Evolutionary conservation across 805 yeast species (phyloP).

Genomic region (Kregervanrija pseudodelftensis): DNA sequence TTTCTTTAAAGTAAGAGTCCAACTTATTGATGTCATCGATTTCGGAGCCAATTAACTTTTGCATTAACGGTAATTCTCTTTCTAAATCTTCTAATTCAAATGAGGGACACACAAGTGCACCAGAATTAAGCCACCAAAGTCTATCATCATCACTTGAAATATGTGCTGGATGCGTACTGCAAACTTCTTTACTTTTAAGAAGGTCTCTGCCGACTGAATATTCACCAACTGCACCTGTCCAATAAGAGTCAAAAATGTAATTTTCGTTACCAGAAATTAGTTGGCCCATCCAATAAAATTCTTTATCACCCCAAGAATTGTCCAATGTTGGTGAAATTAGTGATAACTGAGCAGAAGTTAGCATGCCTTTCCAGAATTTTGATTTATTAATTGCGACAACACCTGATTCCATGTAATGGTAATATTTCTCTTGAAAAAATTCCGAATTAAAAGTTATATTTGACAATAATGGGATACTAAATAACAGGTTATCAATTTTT

Average conservation of each 20-base stretch:
- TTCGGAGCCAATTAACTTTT: slow-evolving; percentile 16
- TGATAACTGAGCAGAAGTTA: slow-evolving; percentile 34
- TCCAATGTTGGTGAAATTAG: slow-evolving; percentile 34
- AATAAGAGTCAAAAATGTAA: slow-evolving; percentile 40
- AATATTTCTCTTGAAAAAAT: slow-evolving; percentile 31
- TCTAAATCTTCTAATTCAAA: slow-evolving; percentile 21
- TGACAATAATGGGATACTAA: slow-evolving; percentile 30
- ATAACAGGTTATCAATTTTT: slow-evolving; percentile 29
- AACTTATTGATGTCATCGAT: slow-evolving; percentile 12
- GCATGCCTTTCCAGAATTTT: slow-evolving; percentile 39
- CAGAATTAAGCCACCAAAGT: slow-evolving; percentile 63
- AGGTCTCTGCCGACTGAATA: slow-evolving; percentile 9
- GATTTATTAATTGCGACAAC: slow-evolving; percentile 37
- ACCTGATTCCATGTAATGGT: slow-evolving; percentile 43
- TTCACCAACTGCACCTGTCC: slow-evolving; percentile 49
- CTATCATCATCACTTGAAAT: slow-evolving; percentile 41
- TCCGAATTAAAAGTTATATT: slow-evolving; percentile 26
- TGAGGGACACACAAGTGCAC: slow-evolving; percentile 48
- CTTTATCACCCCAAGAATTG: slow-evolving; percentile 72
- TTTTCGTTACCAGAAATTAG: slow-evolving; percentile 47
- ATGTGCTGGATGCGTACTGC: slow-evolving; percentile 58
- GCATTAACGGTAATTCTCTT: slow-evolving; percentile 23
- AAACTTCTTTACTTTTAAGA: slow-evolving; percentile 30
- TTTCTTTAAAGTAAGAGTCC: slow-evolving; percentile 27
- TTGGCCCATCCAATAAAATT: slow-evolving; percentile 65